Base-by-base conservation (phyloP, 169 alveolate genomes). In the Eimeria necatrix region DNA sequence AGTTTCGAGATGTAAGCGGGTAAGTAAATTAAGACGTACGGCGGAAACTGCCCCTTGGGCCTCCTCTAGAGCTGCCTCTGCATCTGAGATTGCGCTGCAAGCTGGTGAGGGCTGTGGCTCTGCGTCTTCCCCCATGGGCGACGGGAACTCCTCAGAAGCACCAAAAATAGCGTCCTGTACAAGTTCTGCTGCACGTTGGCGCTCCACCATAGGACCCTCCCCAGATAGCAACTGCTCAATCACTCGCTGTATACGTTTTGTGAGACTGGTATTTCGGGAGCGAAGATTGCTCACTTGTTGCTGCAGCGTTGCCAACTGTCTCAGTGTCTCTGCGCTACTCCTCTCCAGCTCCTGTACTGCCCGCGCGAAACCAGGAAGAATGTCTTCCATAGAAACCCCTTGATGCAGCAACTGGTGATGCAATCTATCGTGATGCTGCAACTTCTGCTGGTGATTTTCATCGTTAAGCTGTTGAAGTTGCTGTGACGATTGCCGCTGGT, bases 41-140 rank as follows among this genome's bases (percentile, higher is more conserved):
- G 90, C 90, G 56, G 90, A 81, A 4, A 81, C 90, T 81, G 90
- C 90, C 8, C 90, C 90, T 12, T 81, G 90, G 51, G 90, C 90
- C 71, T 81, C 90, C 56, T 81, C 90, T 49, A 81, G 56, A 1
- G 90, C 90, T 53, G 90, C 90, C 52, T 81, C 90, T 22, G 90
- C 90, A 52, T 81, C 90, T 26, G 90, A 81, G 53, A 81, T 61
- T 0, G 73, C 90, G 56, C 73, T 81, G 90, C 73, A 81, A 5
- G 90, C 56, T 10, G 90, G 90, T 24, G 90, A 81, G 22, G 90
- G 90, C 73, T 81, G 90, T 3, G 73, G 73, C 52, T 81, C 90
- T 12, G 90, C 0, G 26, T 81, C 90, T 41, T 49, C 71, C 52
- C 90, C 90, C 20, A 81, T 81, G 60, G 90, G 90, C 9, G 90